Evolutionary conservation across 1,284 basidiomycete species (phyloP).

Genomic region (Volvariella volvacea): DNA sequence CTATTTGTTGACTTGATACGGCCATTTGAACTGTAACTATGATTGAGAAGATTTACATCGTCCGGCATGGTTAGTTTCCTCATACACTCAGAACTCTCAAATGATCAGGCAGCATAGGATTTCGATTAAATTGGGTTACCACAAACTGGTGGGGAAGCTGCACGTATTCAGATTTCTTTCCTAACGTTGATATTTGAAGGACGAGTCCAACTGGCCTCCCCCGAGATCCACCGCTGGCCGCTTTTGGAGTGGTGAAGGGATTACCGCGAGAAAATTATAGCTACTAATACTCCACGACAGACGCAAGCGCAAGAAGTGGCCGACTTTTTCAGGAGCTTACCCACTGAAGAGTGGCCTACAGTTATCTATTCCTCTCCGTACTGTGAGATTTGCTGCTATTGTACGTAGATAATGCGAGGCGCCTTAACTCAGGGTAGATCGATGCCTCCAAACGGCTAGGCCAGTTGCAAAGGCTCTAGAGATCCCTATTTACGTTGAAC

Average conservation of each 20-base stretch:
- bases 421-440: conserved; percentile 47
- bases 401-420: neutral
- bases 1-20: too few relatives aligned
- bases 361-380: conserved; percentile 77
- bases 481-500: conserved; percentile 69
- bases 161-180: too few relatives aligned
- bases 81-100: neutral
- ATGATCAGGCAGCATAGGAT: conserved; percentile 42
- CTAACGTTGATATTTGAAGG: conserved; percentile 29
- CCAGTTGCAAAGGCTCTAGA: conserved; percentile 57
- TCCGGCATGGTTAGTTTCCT: conserved; percentile 57
- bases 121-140: conserved; percentile 67
- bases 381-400: conserved; percentile 39
- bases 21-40: conserved; percentile 15
- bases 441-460: conserved; percentile 74
- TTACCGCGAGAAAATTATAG: neutral
- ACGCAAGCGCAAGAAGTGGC: conserved; percentile 74
- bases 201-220: conserved; percentile 64
- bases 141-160: conserved; percentile 59
- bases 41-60: conserved; percentile 75
- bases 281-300: conserved; percentile 23
- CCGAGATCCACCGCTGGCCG: conserved; percentile 74
- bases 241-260: conserved; percentile 54
- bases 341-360: conserved; percentile 64
- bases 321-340: conserved; percentile 55